A percentile compares a stretch with the other conserved stretches of the same genome.
These are phyloP conservation scores for Nemania bipapillata DNA, from an alignment of 2,329 filamentous ascomycete species.

Conservation along the genomic window DNA sequence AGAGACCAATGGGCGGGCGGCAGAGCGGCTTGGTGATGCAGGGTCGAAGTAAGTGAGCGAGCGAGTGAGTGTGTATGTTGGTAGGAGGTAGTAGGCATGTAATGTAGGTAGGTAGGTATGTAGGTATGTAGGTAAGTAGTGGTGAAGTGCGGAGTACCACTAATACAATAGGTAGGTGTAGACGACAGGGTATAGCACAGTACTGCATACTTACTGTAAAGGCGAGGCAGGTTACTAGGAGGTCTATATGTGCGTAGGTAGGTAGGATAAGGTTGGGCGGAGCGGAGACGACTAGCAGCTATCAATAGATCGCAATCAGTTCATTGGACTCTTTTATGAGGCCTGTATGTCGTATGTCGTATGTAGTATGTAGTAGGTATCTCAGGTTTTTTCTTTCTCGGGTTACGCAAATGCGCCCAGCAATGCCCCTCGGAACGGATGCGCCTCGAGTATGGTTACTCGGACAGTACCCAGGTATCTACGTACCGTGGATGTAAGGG, in stretches of 20 bases:
- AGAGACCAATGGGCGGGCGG: conserved; percentile 34
- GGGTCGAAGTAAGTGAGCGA: not conserved
- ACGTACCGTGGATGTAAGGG: not conserved
- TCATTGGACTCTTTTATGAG: conserved; percentile 2
- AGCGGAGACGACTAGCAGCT: conserved; percentile 5
- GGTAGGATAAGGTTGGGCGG: not conserved
- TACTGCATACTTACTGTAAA: not conserved
- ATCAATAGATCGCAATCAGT: conserved; percentile 3
- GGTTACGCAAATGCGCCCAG: not conserved
- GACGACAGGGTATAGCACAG: no score
- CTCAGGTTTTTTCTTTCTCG: not conserved
- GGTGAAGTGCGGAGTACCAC: not conserved
- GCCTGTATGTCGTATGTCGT: not conserved
- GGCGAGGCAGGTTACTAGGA: no score
- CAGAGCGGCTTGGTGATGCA: conserved; percentile 14
- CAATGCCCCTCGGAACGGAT: not conserved
- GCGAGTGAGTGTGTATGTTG: not conserved
- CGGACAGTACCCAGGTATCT: no score
- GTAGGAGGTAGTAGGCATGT: not conserved
- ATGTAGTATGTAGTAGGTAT: not conserved
- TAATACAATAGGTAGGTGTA: no score
- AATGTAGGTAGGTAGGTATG: not conserved
- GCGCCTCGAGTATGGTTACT: not conserved
- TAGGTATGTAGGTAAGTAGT: not conserved
- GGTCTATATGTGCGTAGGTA: not conserved